These are phyloP conservation scores for Microbotryum scabiosae DNA, from an alignment of 1,284 basidiomycete genomes.

Conservation along the genomic window DNA sequence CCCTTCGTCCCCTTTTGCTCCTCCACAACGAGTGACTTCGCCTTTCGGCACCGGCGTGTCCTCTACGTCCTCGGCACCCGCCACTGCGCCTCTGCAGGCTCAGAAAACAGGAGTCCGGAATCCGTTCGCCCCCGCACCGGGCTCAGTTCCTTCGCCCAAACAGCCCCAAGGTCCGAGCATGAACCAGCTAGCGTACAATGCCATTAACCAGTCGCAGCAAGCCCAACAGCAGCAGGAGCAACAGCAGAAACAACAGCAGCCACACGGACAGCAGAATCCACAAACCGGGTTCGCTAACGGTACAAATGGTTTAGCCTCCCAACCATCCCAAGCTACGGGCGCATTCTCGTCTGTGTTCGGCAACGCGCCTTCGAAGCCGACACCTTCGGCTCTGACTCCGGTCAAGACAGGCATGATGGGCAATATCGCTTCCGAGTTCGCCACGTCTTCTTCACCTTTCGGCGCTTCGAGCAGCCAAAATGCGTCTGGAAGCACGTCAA, in stretches of 20 bases:
- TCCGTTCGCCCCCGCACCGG: conserved; percentile 72
- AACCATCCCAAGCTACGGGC: conserved; percentile 36
- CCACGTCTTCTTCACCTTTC: conserved; percentile 15
- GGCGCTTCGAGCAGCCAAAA: not conserved
- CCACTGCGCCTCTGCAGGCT: conserved; percentile 52
- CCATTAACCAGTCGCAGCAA: conserved; percentile 35
- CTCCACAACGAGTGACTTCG: conserved; percentile 22
- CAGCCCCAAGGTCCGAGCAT: conserved; percentile 64
- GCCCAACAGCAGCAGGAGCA: conserved; percentile 37
- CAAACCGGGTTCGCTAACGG: not conserved
- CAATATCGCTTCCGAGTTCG: conserved; percentile 40
- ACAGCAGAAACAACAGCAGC: conserved; percentile 30
- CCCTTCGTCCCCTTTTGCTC: conserved; percentile 34
- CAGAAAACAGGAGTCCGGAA: conserved; percentile 92
- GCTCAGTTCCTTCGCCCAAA: conserved; percentile 46
- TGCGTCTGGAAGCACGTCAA: conserved; percentile 44
- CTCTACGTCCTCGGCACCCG: conserved; percentile 15
- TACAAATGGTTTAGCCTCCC: not conserved
- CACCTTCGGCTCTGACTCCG: conserved; percentile 25
- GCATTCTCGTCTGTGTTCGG: conserved; percentile 28
- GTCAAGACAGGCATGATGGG: conserved; percentile 38
- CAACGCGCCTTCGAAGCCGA: conserved; percentile 16
- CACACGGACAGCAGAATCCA: conserved; percentile 45
- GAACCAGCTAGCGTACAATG: conserved; percentile 63
- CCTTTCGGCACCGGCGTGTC: conserved; percentile 12